Evolutionary conservation across 2,329 filamentous ascomycete species (phyloP), one percentile per base, ranked within the genome.

Genomic region (Alternaria incomplexa): DNA sequence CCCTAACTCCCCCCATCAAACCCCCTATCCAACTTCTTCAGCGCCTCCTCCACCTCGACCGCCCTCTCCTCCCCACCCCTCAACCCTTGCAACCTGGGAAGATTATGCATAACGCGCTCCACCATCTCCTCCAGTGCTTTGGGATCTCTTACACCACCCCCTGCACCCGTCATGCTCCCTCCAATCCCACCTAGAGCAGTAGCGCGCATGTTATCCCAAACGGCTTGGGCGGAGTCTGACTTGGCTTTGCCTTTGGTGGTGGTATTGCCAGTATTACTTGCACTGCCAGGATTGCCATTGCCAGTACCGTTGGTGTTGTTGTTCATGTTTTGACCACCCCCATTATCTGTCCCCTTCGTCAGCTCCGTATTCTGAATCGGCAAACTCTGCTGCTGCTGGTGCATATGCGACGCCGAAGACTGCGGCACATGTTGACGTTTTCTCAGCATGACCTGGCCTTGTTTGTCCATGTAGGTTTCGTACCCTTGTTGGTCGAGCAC

Each of bases 381-480:
- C 36, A 40, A 10, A 3, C 0, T 5, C 26, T 40, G 36, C 36
- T 40, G 36, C 36, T 40, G 36, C n/a, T 40, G 36, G 15, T 40
- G 32, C 15, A 17, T 26, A 30, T 50, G 25, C 46, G 26, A 26
- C 28, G 26, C 28, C 30, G 45, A 53, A 26, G 48, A 23, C 25
- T 64, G 64, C 28, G 61, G 50, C 43, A 62, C 64, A 7, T 65
- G 62, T 48, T 79, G 82, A 57, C 83, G 81, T 47, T 83, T 78
- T 5, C 83, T 66, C 32, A 85, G 68, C 58, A 83, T 81, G n/a
- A 84, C 82, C 61, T 84, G 82, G 6, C 83, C 83, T 62, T 82
- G 81, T 30, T 71, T 72, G 51, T 85, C 83, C 81, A 84, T 83
- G 62, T 84, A 84, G 1, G 83, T 84, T 69, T 85, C 83, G 61